Percentiles rank a stretch among this genome's conserved stretches.
These are phyloP conservation scores for Phylloporus sp. DNA, from an alignment of 768 basidiomycete genomes.

Conservation along the genomic window DNA sequence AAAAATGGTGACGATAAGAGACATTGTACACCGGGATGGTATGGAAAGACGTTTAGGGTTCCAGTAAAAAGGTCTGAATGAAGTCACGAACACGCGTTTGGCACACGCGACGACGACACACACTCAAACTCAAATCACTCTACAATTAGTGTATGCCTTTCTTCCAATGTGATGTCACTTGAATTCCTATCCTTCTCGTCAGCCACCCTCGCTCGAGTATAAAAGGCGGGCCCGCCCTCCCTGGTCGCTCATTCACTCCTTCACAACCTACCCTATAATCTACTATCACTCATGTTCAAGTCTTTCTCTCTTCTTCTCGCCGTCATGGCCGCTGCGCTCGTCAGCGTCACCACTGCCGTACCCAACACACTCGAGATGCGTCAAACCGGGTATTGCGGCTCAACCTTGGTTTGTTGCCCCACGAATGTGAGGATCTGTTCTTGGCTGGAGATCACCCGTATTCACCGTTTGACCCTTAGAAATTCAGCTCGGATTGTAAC, in stretches of 20 bases:
- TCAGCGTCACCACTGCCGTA: neutral
- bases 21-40: slow-evolving; percentile 43
- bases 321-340: neutral
- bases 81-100: slow-evolving; percentile 4
- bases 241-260: neutral
- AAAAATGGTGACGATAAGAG: slow-evolving; percentile 80
- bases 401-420: neutral
- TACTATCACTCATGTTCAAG: neutral
- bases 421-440: neutral
- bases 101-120: no score
- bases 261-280: neutral
- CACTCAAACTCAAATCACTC: no score
- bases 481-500: neutral
- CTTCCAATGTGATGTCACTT: neutral
- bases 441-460: neutral
- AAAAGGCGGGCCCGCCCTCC: neutral
- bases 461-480: neutral
- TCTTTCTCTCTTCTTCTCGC: neutral
- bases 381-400: neutral
- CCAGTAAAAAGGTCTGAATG: neutral
- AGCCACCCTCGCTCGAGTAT: neutral
- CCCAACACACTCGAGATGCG: neutral
- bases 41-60: neutral
- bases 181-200: neutral
- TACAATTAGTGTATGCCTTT: no score